phyloP scores from a whole-genome alignment of 2,329 filamentous ascomycete genomes.

The Pseudocercospora pini-densiflorae region DNA sequence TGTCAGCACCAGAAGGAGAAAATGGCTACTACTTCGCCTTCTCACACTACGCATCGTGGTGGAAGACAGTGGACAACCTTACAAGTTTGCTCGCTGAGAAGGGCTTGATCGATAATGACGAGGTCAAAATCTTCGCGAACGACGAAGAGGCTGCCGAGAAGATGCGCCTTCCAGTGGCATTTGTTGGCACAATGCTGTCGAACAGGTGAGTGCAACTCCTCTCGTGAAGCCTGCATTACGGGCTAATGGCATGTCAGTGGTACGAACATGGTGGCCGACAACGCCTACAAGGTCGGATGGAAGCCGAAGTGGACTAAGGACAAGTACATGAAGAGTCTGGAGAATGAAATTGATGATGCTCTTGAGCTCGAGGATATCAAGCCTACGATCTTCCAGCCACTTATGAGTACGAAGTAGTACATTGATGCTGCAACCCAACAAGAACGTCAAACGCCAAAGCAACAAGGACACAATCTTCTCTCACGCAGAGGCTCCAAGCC shows the following conservation, averaged over 20 bases:
- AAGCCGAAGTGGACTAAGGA: not conserved
- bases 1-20: no score
- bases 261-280: not conserved
- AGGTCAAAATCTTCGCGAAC: not conserved
- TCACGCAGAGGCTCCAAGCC: no score
- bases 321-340: not conserved
- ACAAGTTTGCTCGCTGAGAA: not conserved
- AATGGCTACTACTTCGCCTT: not conserved
- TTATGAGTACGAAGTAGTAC: not conserved
- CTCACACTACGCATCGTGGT: not conserved
- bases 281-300: not conserved
- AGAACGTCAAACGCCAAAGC: not conserved
- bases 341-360: not conserved
- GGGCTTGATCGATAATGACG: not conserved
- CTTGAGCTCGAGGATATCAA: not conserved
- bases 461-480: no score
- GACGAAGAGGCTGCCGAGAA: not conserved
- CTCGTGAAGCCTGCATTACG: not conserved
- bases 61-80: not conserved
- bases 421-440: not conserved
- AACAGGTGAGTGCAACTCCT: not conserved
- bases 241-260: not conserved
- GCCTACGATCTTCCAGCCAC: not conserved
- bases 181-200: not conserved
- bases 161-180: not conserved